Percentiles rank a stretch among this genome's conserved stretches.
These are phyloP conservation scores for Candida sanyaensis DNA, from an alignment of 1,139 yeast species.

Conservation along the genomic window DNA sequence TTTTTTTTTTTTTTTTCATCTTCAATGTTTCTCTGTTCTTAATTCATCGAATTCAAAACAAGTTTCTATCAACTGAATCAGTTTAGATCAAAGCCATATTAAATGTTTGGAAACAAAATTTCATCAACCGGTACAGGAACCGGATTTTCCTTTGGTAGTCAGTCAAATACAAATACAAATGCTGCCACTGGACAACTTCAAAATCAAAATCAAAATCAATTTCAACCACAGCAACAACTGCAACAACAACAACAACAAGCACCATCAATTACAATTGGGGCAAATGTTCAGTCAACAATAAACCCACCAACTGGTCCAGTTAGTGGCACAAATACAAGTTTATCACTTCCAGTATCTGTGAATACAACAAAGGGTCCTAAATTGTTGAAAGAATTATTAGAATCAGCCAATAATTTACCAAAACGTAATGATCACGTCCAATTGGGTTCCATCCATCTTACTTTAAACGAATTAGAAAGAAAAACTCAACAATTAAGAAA, in stretches of 20 bases:
- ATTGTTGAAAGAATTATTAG: constrained; percentile 62
- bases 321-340: constrained; percentile 6
- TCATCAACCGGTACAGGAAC: constrained; percentile 12
- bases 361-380: constrained; percentile 13
- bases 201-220: not conserved
- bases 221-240: constrained; percentile 10
- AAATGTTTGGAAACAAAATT: constrained; percentile 18
- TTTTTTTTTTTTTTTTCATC: not conserved
- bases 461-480: constrained; percentile 74
- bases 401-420: constrained; percentile 72
- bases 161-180: constrained; percentile 6
- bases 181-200: not conserved
- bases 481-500: constrained; percentile 65
- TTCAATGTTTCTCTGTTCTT: constrained; percentile 2
- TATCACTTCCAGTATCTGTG: constrained; percentile 12
- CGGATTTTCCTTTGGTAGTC: constrained; percentile 15
- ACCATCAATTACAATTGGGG: constrained; percentile 8
- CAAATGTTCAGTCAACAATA: constrained; percentile 9
- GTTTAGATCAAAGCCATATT: not conserved
- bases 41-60: not conserved
- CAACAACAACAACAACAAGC: constrained; percentile 6
- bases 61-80: not conserved
- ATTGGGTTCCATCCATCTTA: constrained; percentile 71
- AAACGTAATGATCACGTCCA: constrained; percentile 53
- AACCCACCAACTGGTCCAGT: constrained; percentile 10